Evolutionary conservation across 345 rosid species (phyloP).

Genomic region (Triadica sebifera): DNA sequence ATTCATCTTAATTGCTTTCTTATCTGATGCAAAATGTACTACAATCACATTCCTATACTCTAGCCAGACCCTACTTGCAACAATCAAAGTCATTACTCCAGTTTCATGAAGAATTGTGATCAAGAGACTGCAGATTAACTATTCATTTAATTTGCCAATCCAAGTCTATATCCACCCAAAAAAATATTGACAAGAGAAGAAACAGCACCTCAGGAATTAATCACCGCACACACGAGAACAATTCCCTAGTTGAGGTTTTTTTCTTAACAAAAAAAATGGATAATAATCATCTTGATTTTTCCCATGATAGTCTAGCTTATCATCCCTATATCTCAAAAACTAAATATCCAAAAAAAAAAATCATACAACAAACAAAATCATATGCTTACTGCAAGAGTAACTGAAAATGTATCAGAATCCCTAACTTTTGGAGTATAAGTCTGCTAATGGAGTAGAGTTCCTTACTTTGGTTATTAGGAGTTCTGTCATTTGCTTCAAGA

Average conservation of each 20-base stretch:
- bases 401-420: not conserved
- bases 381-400: not conserved
- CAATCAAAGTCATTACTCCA: not conserved
- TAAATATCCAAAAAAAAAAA: not conserved
- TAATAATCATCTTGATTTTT: not conserved
- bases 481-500: constrained; percentile 41
- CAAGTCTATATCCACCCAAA: not conserved
- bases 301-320: not conserved
- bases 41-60: not conserved
- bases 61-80: not conserved
- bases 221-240: too few species aligned
- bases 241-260: too few species aligned
- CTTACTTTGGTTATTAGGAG: constrained; percentile 25
- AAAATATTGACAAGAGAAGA: not conserved
- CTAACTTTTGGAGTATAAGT: not conserved
- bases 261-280: too few species aligned
- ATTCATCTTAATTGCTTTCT: not conserved
- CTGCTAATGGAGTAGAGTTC: not conserved
- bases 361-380: not conserved
- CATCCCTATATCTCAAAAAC: not conserved
- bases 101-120: not conserved
- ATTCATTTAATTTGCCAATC: not conserved
- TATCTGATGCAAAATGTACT: not conserved
- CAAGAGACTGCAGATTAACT: not conserved
- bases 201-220: not conserved